Conservation (phyloP, 1,284 basidiomycete species). For the Fereydounia khargensis region DNA sequence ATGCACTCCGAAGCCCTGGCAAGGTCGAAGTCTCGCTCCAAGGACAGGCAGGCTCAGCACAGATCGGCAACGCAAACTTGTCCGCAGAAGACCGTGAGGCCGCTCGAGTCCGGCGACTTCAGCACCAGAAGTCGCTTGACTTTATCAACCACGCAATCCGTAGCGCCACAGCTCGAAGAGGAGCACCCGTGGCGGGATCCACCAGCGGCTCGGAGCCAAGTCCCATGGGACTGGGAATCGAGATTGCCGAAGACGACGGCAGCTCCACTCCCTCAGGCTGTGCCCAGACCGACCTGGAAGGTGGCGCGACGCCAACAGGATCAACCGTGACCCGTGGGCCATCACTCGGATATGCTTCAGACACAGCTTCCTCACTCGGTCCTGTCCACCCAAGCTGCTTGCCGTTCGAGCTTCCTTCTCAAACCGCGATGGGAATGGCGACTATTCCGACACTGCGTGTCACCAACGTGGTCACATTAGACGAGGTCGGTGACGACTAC, state of each 20-base stretch:
- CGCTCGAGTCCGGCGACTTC: slow-evolving; percentile 19
- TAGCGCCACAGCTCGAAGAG: slow-evolving; percentile 52
- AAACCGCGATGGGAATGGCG: no score
- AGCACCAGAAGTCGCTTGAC: slow-evolving; percentile 55
- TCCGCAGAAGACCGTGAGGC: slow-evolving; percentile 5
- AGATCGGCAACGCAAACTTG: no score
- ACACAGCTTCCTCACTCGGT: neutral
- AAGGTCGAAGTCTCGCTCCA: slow-evolving; percentile 31
- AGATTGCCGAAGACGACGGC: slow-evolving; percentile 13
- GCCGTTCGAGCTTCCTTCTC: slow-evolving; percentile 22
- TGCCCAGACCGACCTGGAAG: neutral
- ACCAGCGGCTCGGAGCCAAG: slow-evolving; percentile 11
- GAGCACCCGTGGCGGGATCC: slow-evolving; percentile 13
- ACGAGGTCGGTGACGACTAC: slow-evolving; percentile 34
- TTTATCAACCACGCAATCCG: slow-evolving; percentile 57
- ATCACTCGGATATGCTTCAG: neutral
- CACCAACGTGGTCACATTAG: slow-evolving; percentile 36
- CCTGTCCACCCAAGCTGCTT: slow-evolving; percentile 14
- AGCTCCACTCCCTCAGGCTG: neutral
- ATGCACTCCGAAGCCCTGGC: slow-evolving; percentile 43
- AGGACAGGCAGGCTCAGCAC: slow-evolving; percentile 11
- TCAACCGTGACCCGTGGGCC: neutral
- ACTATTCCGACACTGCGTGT: slow-evolving; percentile 20
- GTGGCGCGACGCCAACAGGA: slow-evolving; percentile 3
- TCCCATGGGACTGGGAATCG: slow-evolving; percentile 48